Evolutionary conservation across 129 eudicot species (phyloP).

Genomic region (Solidago caesia): DNA sequence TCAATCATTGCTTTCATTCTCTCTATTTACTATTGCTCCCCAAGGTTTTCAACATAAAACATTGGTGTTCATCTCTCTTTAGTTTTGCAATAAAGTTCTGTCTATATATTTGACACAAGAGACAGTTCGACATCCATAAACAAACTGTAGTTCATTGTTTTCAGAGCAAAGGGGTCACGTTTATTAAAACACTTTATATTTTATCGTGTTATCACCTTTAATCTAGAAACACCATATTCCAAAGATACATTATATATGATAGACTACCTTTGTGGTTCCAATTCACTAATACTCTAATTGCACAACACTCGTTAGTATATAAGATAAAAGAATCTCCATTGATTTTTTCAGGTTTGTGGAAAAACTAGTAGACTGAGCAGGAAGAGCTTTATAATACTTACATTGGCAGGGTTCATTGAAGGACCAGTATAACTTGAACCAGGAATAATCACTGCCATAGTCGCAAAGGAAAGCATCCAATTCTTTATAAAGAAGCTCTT

Average conservation of each 20-base stretch:
- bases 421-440: slow-evolving; percentile 68
- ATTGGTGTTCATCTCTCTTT: background rate
- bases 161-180: background rate
- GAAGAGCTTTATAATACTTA: slow-evolving; percentile 22
- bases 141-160: background rate
- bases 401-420: slow-evolving; percentile 70
- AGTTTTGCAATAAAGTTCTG: background rate
- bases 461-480: slow-evolving; percentile 52
- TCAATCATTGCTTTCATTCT: too few species aligned
- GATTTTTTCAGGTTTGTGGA: background rate
- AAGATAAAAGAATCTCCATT: background rate
- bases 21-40: background rate
- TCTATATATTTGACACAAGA: too few species aligned
- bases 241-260: background rate
- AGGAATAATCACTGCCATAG: slow-evolving; percentile 41
- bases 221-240: background rate
- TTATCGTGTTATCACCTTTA: background rate
- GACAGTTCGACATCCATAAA: background rate
- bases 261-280: background rate
- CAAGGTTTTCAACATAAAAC: background rate
- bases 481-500: slow-evolving; percentile 50
- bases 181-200: background rate
- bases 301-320: background rate
- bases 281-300: background rate
- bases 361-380: slow-evolving; percentile 4